These are phyloP conservation scores for Aspergillus fijiensis DNA, from an alignment of 2,329 filamentous ascomycete genomes.

Conservation along the genomic window DNA sequence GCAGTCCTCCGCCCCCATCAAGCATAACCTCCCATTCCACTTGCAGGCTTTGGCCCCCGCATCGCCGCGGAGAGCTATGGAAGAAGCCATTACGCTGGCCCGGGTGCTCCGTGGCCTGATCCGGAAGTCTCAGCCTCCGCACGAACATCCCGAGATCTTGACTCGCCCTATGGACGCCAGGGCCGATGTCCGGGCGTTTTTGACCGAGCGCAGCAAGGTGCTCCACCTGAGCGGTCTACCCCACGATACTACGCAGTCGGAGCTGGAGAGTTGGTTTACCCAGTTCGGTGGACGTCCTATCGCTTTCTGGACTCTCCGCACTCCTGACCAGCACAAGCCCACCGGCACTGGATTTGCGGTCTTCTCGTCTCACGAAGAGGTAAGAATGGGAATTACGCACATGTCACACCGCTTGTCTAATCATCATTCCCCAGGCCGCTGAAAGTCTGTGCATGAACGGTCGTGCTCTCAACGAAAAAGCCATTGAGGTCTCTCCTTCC, in stretches of 20 bases:
- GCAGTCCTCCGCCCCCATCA: slow-evolving; percentile 95
- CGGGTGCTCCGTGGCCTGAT: slow-evolving; percentile 90
- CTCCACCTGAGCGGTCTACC: slow-evolving; percentile 96
- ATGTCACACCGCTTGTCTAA: slow-evolving; percentile 10
- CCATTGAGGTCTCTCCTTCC: slow-evolving; percentile 96
- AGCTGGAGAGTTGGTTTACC: slow-evolving; percentile 99
- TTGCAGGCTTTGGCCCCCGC: slow-evolving; percentile 93
- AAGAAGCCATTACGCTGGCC: slow-evolving; percentile 91
- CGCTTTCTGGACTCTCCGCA: slow-evolving; percentile 97
- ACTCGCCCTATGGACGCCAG: slow-evolving; percentile 94
- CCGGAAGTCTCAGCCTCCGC: slow-evolving; percentile 89
- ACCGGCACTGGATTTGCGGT: slow-evolving; percentile 97
- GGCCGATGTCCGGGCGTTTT: slow-evolving; percentile 92
- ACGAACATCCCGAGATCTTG: slow-evolving; percentile 92
- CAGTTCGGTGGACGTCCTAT: slow-evolving; percentile 97
- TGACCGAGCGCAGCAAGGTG: slow-evolving; percentile 95
- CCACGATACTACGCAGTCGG: slow-evolving; percentile 97
- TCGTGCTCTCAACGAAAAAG: slow-evolving; percentile 95
- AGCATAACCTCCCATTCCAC: slow-evolving; percentile 97
- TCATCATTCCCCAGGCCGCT: slow-evolving; percentile 61
- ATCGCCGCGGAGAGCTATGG: slow-evolving; percentile 93
- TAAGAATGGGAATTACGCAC: slow-evolving; percentile 51
- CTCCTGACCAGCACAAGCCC: slow-evolving; percentile 98
- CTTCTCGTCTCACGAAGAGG: slow-evolving; percentile 98
- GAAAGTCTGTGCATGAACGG: slow-evolving; percentile 99